A percentile compares a stretch with the other conserved stretches of the same genome.
Evolutionary conservation across 352 stramenopile species (phyloP).

Genomic region (Phytophthora sp.): DNA sequence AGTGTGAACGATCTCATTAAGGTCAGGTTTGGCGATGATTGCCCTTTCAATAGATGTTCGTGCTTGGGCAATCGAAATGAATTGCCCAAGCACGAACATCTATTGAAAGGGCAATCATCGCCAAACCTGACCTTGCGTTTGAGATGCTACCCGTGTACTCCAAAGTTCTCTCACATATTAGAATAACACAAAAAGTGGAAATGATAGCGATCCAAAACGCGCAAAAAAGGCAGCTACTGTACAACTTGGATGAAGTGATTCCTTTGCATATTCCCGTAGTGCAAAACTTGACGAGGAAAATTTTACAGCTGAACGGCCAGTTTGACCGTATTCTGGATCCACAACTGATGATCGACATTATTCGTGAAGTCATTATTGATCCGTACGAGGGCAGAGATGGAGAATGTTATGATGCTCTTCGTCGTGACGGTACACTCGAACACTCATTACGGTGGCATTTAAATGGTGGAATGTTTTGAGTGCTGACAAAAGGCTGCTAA

Average conservation of each 20-base stretch:
- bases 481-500: no score
- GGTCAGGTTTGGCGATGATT: neutral
- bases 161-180: conserved; percentile 5
- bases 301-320: no score
- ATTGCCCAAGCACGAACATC: neutral
- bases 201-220: no score
- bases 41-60: neutral
- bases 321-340: conserved; percentile 20
- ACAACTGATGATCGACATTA: conserved; percentile 19
- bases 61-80: no score
- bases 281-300: no score
- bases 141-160: neutral
- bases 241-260: no score
- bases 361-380: conserved; percentile 25
- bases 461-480: conserved; percentile 3
- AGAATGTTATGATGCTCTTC: conserved; percentile 1
- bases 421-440: conserved; percentile 1
- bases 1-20: no score
- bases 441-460: conserved; percentile 3
- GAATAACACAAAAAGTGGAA: neutral
- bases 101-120: neutral
- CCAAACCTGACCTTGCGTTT: neutral
- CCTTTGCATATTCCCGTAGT: no score
- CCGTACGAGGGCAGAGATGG: neutral
- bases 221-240: no score